Percentiles rank a stretch among this genome's conserved stretches.
phyloP scores from a whole-genome alignment of 257 asterid species.

The Solanum peruvianum region DNA sequence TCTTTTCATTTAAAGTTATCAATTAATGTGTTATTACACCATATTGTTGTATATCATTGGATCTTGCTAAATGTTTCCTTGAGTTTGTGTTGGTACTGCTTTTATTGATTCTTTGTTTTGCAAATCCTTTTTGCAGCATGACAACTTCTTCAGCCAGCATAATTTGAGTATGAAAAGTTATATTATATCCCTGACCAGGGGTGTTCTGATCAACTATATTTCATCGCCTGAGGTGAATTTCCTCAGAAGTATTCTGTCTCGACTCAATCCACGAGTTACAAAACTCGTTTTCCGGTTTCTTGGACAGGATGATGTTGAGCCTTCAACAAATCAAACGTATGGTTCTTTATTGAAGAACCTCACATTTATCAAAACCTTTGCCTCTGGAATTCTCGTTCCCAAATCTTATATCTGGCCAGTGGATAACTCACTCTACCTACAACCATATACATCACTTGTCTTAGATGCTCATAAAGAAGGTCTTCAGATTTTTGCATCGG shows the following conservation, averaged over 20 bases:
- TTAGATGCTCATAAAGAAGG: constrained; percentile 68
- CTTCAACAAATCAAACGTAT: constrained; percentile 68
- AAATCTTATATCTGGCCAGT: constrained; percentile 58
- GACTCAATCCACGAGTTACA: constrained; percentile 33
- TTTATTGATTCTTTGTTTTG: neutral
- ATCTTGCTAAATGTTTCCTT: neutral
- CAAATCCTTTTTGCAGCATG: constrained; percentile 34
- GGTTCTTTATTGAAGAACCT: constrained; percentile 53
- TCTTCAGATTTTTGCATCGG: constrained; percentile 58
- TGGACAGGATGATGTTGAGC: constrained; percentile 37
- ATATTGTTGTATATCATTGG: neutral
- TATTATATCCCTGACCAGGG: constrained; percentile 41
- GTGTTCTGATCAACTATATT: constrained; percentile 35
- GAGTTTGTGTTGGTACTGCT: neutral
- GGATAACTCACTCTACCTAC: constrained; percentile 32
- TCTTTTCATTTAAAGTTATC: neutral
- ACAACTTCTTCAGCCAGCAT: constrained; percentile 56
- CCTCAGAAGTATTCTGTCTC: constrained; percentile 43
- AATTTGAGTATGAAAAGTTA: constrained; percentile 72
- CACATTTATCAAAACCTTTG: constrained; percentile 57
- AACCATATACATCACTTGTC: constrained; percentile 41
- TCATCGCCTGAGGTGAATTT: constrained; percentile 89
- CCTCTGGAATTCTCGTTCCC: constrained; percentile 80
- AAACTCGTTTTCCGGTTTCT: constrained; percentile 65
- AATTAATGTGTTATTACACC: neutral